Percentiles rank a stretch among this genome's conserved stretches.
Evolutionary conservation across 2,329 filamentous ascomycete species (phyloP).

Genomic region (Berkeleyomyces rouxiae): DNA sequence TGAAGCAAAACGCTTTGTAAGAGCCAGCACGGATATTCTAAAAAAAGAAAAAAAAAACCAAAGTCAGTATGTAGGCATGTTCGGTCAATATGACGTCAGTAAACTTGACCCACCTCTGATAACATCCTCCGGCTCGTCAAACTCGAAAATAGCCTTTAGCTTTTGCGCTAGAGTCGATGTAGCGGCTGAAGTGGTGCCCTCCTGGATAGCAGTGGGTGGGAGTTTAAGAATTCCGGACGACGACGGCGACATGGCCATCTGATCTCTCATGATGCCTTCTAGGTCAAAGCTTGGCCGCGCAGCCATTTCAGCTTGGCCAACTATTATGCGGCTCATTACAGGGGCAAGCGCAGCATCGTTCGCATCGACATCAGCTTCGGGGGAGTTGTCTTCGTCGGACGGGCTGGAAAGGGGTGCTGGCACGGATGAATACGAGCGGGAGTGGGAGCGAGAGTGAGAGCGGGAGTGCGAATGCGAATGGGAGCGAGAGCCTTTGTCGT

Average conservation of each 20-base stretch:
- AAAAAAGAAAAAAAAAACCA: neutral
- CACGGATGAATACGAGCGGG: neutral
- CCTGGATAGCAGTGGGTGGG: neutral
- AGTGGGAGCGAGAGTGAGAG: neutral
- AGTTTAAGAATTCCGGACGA: neutral
- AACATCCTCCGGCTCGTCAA: slow-evolving; percentile 67
- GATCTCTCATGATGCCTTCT: slow-evolving; percentile 24
- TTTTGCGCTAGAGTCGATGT: slow-evolving; percentile 48
- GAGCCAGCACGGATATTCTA: slow-evolving; percentile 86
- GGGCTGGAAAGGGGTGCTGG: neutral
- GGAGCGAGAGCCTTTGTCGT: neutral
- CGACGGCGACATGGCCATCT: neutral
- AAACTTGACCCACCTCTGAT: slow-evolving; percentile 42
- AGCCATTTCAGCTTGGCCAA: slow-evolving; percentile 49
- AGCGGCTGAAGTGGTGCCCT: neutral
- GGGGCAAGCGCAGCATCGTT: slow-evolving; percentile 33
- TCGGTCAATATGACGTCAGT: slow-evolving; percentile 3
- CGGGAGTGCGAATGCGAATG: neutral
- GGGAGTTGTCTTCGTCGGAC: neutral
- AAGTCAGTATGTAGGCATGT: slow-evolving; percentile 12
- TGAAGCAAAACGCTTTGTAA: slow-evolving; percentile 82
- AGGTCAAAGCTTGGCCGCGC: slow-evolving; percentile 41
- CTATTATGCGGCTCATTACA: slow-evolving; percentile 62
- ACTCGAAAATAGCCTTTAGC: slow-evolving; percentile 72
- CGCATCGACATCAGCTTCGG: slow-evolving; percentile 15